A percentile compares a stretch with the other conserved stretches of the same genome.
Evolutionary conservation across 352 stramenopile genomes (phyloP).

Genomic region (Globisporangium barbulae): DNA sequence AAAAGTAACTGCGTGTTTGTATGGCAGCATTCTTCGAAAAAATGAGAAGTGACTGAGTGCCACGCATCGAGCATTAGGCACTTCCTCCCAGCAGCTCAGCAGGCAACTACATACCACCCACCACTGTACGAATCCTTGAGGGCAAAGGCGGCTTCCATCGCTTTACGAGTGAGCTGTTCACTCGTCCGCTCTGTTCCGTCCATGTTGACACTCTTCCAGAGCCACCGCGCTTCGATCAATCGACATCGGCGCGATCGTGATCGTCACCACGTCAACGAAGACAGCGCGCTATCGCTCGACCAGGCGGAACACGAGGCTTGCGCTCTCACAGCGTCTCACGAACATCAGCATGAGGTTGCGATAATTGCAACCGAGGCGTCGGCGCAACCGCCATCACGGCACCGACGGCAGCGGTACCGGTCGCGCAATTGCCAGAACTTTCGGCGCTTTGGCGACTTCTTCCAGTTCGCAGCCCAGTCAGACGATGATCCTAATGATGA

Average conservation of each 20-base stretch:
- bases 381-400: background rate
- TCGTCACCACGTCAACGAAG: slow-evolving; percentile 4
- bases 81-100: too few relatives aligned
- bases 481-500: background rate
- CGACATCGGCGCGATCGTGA: background rate
- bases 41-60: too few relatives aligned
- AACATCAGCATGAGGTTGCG: background rate
- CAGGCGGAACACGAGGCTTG: background rate
- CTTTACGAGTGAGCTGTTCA: background rate
- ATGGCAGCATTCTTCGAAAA: too few relatives aligned
- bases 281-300: background rate
- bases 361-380: background rate
- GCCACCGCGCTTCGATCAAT: background rate
- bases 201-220: slow-evolving; percentile 13
- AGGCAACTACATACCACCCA: too few relatives aligned
- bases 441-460: slow-evolving; percentile 9
- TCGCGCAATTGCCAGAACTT: slow-evolving; percentile 30
- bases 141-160: background rate
- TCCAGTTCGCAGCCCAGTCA: background rate
- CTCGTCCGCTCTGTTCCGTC: background rate
- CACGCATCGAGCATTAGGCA: too few relatives aligned
- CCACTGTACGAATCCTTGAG: background rate
- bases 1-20: background rate
- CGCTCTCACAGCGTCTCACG: background rate
- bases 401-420: slow-evolving; percentile 13